Evolutionary conservation across 768 basidiomycete genomes (phyloP).

Genomic region (Mycena amicta): DNA sequence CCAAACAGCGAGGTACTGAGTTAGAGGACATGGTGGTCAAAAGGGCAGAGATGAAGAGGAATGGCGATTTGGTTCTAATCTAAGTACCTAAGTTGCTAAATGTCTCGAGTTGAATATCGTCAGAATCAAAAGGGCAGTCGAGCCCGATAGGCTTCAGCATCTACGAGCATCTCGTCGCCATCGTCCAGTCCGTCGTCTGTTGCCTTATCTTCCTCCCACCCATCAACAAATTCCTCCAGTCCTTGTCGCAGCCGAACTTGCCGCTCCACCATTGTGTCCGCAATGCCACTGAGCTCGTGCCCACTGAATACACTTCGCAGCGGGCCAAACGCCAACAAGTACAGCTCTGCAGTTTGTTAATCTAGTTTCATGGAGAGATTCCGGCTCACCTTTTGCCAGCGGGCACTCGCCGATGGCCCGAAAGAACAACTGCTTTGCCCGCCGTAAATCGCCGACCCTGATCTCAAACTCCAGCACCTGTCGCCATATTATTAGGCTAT

Average conservation of each 20-base stretch:
- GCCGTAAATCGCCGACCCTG: conserved; percentile 53
- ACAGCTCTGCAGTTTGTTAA: conserved; percentile 38
- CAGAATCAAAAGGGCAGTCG: conserved; percentile 66
- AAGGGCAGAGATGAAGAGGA: neutral
- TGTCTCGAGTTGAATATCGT: no score
- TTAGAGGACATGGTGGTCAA: no score
- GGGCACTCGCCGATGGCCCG: conserved; percentile 78
- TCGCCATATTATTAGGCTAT: conserved; percentile 71
- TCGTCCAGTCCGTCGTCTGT: conserved; percentile 25
- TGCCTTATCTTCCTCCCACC: conserved; percentile 38
- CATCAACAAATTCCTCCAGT: conserved; percentile 59
- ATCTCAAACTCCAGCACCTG: conserved; percentile 81
- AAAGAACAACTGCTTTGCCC: conserved; percentile 74
- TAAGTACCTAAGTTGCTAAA: no score
- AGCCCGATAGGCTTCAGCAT: conserved; percentile 59
- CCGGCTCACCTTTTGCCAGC: conserved; percentile 64
- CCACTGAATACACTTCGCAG: conserved; percentile 63
- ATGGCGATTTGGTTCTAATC: no score
- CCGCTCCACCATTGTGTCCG: conserved; percentile 77
- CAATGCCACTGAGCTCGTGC: conserved; percentile 61
- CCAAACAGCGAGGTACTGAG: no score
- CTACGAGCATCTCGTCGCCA: conserved; percentile 59
- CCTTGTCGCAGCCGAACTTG: conserved; percentile 65
- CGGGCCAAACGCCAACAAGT: conserved; percentile 76
- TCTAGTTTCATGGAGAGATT: no score